Evolutionary conservation across 1,284 basidiomycete species (phyloP).

Genomic region (Naganishia cerealis): DNA sequence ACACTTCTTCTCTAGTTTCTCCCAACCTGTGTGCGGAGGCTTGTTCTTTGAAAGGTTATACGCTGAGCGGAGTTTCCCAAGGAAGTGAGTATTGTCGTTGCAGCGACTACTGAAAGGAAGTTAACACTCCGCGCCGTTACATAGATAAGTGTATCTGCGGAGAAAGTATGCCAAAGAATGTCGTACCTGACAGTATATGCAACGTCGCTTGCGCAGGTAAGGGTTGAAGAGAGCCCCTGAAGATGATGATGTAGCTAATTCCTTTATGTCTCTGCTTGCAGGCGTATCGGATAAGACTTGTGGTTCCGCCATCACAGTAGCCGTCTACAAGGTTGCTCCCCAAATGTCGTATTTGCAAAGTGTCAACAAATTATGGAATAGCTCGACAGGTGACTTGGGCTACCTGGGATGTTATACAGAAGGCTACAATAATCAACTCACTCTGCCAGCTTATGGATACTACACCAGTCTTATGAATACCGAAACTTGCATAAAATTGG

Average conservation of each 20-base stretch:
- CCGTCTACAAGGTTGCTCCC: slow-evolving; percentile 16
- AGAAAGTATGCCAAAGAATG: slow-evolving; percentile 12
- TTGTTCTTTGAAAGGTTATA: slow-evolving; percentile 18
- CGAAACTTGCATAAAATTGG: slow-evolving; percentile 13
- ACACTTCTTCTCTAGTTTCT: slow-evolving; percentile 1
- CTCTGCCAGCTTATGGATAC: slow-evolving; percentile 9
- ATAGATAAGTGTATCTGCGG: slow-evolving; percentile 30
- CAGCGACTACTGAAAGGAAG: not conserved
- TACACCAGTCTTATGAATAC: slow-evolving; percentile 23
- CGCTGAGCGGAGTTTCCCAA: slow-evolving; percentile 15
- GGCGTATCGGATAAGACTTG: slow-evolving; percentile 13
- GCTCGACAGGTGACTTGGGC: slow-evolving; percentile 34
- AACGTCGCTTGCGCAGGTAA: slow-evolving; percentile 25
- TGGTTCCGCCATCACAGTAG: slow-evolving; percentile 14
- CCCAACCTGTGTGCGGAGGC: slow-evolving; percentile 27
- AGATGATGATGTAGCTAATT: not conserved
- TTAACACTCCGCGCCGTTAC: not conserved
- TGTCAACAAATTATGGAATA: slow-evolving; percentile 4
- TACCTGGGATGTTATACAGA: slow-evolving; percentile 39
- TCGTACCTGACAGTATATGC: slow-evolving; percentile 19
- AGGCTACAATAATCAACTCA: slow-evolving; percentile 23
- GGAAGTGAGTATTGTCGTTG: slow-evolving; percentile 14
- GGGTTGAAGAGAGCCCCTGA: not conserved
- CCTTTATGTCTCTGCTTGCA: not conserved
- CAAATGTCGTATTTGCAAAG: slow-evolving; percentile 8